phyloP scores from a whole-genome alignment of 257 asterid species.

The Solanum medicagineum region DNA sequence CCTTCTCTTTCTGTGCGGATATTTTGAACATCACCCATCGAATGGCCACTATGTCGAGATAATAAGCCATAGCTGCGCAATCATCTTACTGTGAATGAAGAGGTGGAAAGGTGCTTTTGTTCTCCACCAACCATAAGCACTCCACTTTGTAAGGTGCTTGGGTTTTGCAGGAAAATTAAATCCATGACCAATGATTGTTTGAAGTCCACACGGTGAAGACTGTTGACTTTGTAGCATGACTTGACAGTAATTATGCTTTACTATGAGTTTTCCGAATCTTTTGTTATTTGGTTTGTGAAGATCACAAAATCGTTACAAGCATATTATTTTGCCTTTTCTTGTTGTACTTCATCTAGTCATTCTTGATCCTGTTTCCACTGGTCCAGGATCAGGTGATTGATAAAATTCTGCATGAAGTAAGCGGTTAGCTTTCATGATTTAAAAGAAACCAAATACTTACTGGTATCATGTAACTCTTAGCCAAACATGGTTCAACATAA shows the following conservation, averaged over 20 bases:
- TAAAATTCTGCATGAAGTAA: neutral
- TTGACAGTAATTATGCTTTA: neutral
- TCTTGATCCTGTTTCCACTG: neutral
- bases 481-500: slow-evolving; percentile 2
- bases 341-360: neutral
- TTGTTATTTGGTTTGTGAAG: neutral
- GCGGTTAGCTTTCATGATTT: neutral
- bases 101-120: neutral
- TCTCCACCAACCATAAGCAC: neutral
- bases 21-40: neutral
- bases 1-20: neutral
- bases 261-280: neutral
- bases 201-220: neutral
- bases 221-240: neutral
- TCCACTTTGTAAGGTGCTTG: neutral
- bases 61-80: neutral
- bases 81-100: neutral
- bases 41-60: neutral
- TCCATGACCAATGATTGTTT: neutral
- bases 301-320: neutral
- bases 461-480: neutral
- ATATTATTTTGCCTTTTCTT: neutral
- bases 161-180: neutral
- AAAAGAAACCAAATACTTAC: neutral
- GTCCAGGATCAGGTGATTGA: neutral